phyloP scores from a whole-genome alignment of 2,329 filamentous ascomycete genomes.

The Ilyonectria destructans region DNA sequence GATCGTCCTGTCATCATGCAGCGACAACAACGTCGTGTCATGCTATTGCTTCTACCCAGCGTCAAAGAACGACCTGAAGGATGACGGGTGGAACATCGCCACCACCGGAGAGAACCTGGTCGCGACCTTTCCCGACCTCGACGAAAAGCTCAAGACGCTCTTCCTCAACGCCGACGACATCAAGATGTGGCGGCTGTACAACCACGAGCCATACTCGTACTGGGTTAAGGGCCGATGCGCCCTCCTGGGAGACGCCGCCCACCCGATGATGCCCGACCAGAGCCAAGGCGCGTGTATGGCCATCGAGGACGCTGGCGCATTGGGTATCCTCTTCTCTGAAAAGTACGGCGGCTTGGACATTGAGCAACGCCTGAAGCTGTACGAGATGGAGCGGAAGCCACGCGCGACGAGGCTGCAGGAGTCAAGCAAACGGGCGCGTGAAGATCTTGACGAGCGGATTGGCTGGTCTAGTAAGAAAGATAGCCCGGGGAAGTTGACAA shows the following conservation, averaged over 20 bases:
- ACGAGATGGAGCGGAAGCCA: conserved; percentile 65
- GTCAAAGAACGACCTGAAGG: conserved; percentile 69
- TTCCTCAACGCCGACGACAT: conserved; percentile 73
- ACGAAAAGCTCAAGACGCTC: conserved; percentile 68
- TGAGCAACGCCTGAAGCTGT: conserved; percentile 61
- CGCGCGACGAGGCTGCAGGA: conserved; percentile 67
- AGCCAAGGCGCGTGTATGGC: conserved; percentile 78
- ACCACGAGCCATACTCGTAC: conserved; percentile 66
- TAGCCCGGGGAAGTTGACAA: conserved; percentile 71
- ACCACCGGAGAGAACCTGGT: conserved; percentile 69
- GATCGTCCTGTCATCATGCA: conserved; percentile 78
- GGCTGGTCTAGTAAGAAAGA: conserved; percentile 56
- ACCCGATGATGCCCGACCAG: conserved; percentile 79
- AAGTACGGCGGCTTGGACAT: conserved; percentile 59
- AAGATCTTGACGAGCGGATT: conserved; percentile 65
- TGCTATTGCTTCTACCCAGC: conserved; percentile 79
- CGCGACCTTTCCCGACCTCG: conserved; percentile 71
- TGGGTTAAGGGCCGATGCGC: conserved; percentile 64
- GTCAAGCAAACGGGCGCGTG: conserved; percentile 66
- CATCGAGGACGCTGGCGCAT: conserved; percentile 74
- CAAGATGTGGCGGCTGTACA: conserved; percentile 71
- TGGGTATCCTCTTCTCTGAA: conserved; percentile 71
- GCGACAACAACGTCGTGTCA: conserved; percentile 71
- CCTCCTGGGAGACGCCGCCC: conserved; percentile 75
- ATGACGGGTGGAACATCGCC: conserved; percentile 70